Conservation (phyloP, 495 filamentous ascomycete genomes). For the Hypoxylon subgilvum region DNA sequence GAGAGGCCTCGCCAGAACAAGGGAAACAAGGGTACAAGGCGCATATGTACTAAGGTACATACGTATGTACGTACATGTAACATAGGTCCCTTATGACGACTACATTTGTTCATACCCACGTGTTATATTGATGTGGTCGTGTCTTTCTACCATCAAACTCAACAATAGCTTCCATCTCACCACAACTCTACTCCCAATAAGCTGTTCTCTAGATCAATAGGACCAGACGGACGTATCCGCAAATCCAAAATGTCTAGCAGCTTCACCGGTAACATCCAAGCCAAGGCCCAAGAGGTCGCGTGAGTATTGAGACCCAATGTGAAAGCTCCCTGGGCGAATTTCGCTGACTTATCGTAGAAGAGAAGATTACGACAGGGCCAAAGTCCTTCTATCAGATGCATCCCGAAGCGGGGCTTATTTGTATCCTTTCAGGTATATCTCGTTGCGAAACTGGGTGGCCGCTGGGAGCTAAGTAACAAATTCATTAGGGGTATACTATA, state of each 20-base stretch:
- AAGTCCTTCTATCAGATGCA: conserved; percentile 63
- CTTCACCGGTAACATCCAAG: conserved; percentile 42
- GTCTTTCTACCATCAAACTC: no score
- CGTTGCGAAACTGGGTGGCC: no score
- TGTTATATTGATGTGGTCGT: no score
- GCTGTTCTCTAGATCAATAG: not conserved
- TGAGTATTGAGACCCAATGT: conserved; percentile 37
- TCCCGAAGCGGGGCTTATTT: conserved; percentile 77
- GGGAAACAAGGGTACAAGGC: no score
- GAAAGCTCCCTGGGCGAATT: not conserved
- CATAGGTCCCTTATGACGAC: conserved; percentile 33
- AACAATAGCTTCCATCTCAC: no score
- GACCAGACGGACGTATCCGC: not conserved
- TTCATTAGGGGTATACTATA: conserved; percentile 71
- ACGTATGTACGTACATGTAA: no score
- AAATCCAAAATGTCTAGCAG: conserved; percentile 26
- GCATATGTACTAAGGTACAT: no score
- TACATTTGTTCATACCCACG: conserved; percentile 14
- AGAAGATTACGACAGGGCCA: conserved; percentile 64
- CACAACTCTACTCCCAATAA: no score
- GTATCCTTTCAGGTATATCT: conserved; percentile 83
- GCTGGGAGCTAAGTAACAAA: conserved; percentile 17
- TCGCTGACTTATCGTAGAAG: conserved; percentile 43
- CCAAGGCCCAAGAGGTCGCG: conserved; percentile 59
- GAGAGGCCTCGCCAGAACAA: not conserved